phyloP scores from a whole-genome alignment of 2,329 filamentous ascomycete genomes.

The Geoglossum cookeanum region DNA sequence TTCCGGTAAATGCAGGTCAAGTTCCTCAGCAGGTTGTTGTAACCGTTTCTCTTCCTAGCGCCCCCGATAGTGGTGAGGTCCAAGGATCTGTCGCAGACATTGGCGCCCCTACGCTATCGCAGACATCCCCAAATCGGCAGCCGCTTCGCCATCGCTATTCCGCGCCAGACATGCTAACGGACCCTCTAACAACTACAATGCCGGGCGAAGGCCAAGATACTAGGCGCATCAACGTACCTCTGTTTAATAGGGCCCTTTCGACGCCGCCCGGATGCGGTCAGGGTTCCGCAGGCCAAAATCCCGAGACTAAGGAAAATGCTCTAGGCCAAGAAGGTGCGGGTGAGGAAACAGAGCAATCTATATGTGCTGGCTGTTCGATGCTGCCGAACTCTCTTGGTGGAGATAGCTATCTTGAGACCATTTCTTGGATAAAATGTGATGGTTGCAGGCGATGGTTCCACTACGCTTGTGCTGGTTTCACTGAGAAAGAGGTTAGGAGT shows the following conservation, averaged over 20 bases:
- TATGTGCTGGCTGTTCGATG: slow-evolving; percentile 38
- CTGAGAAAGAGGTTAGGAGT: slow-evolving; percentile 40
- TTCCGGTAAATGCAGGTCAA: background rate
- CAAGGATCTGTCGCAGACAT: background rate
- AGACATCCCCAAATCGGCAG: background rate
- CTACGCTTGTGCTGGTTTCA: slow-evolving; percentile 47
- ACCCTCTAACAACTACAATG: background rate
- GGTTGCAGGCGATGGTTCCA: slow-evolving; percentile 52
- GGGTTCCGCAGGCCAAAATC: background rate
- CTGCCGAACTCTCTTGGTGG: slow-evolving; percentile 31
- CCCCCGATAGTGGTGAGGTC: background rate
- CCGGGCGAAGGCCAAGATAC: background rate
- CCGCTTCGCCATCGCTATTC: background rate
- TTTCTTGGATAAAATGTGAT: slow-evolving; percentile 45
- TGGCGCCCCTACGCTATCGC: background rate
- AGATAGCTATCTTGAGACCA: slow-evolving; percentile 31
- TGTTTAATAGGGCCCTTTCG: background rate
- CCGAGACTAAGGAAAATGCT: background rate
- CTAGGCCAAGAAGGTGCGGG: background rate
- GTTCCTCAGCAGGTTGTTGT: background rate
- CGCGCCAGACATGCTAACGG: background rate
- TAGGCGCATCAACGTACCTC: background rate
- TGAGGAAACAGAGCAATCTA: slow-evolving; percentile 9
- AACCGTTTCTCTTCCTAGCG: too few species aligned
- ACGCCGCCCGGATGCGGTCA: background rate